Conservation (phyloP, 768 basidiomycete species). For the Lanmaoa rubissima region DNA sequence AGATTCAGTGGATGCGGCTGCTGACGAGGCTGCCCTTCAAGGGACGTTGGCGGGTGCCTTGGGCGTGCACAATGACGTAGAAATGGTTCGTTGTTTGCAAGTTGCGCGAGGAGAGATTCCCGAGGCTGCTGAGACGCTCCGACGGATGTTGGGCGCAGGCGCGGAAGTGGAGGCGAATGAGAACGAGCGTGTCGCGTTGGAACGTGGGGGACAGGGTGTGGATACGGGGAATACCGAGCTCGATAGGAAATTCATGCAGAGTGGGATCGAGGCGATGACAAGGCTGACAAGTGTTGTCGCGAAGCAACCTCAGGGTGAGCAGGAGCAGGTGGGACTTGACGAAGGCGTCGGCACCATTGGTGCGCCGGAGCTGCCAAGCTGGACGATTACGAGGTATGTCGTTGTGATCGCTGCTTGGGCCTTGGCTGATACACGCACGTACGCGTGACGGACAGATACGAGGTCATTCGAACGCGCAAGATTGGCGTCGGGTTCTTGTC, state of each 20-base stretch:
- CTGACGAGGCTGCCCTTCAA: conserved; percentile 23
- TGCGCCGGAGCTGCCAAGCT: conserved; percentile 49
- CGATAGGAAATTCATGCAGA: conserved; percentile 69
- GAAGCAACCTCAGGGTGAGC: not conserved
- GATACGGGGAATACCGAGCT: conserved; percentile 7
- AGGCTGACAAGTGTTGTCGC: conserved; percentile 46
- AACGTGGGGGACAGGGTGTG: not conserved
- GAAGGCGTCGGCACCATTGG: not conserved
- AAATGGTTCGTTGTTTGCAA: conserved; percentile 24
- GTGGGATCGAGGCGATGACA: conserved; percentile 67
- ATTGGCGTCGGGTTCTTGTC: conserved; percentile 77
- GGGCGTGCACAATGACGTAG: conserved; percentile 16
- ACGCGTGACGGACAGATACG: conserved; percentile 45
- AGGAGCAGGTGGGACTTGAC: not conserved
- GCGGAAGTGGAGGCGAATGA: not conserved
- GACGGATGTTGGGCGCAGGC: conserved; percentile 11
- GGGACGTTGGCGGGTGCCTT: conserved; percentile 17
- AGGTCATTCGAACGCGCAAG: conserved; percentile 66
- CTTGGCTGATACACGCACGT: not conserved
- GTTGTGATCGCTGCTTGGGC: not conserved
- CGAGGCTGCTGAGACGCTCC: conserved; percentile 24
- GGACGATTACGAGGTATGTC: conserved; percentile 69
- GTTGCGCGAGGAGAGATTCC: conserved; percentile 22
- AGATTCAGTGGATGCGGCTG: conserved; percentile 23
- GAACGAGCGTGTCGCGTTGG: not conserved